Evolutionary conservation across 2,329 filamentous ascomycete genomes (phyloP), one percentile per base, ranked within the genome.

Genomic region (Ceratocystis diversiconidia): DNA sequence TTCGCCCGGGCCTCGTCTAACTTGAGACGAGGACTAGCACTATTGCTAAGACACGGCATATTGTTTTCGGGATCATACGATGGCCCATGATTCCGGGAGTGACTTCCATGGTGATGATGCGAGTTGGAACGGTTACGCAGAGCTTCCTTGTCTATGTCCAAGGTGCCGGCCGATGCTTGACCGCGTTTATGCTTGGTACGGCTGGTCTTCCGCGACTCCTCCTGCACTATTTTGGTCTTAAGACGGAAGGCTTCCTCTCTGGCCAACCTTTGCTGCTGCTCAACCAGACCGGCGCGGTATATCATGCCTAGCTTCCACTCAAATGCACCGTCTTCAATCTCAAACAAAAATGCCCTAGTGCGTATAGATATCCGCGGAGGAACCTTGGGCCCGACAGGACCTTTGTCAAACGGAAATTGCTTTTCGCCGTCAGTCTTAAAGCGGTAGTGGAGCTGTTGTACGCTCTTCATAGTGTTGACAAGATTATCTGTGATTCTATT

Each of bases 241-340:
- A 95, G 79, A 15, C 85, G 79, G 75, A 95, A 97, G 0, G 92
- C 92, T 69, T 95, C 90, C 73, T 96, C 90, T 55, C 94, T 85
- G 3, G 92, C 92, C 65, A 95, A 78, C 22, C 94, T 84, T 74
- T 97, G 94, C 73, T 87, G 86, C 74, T 97, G 92, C 74, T 99
- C 94, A 65, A 92, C 79, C 22, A 92, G 80, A 0, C 95, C 94
- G 59, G 90, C 85, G 41, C 92, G 86, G 74, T 97, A 99, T 63
- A 99, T 99, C 72, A 91, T 86, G 17, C 92, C 90, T 8, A 99
- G 79, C 73, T 96, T 97, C 89, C 92, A 99, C 74, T 99, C 94
- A 71, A 99, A 99, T 0, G 90, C 87, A 62, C 94, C 92, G 73
- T 99, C 94, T 75, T 99, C 94, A 44, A 99, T 80, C 72, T 97